phyloP scores from a whole-genome alignment of 352 stramenopile species.

The Thalassiosira allenii region DNA sequence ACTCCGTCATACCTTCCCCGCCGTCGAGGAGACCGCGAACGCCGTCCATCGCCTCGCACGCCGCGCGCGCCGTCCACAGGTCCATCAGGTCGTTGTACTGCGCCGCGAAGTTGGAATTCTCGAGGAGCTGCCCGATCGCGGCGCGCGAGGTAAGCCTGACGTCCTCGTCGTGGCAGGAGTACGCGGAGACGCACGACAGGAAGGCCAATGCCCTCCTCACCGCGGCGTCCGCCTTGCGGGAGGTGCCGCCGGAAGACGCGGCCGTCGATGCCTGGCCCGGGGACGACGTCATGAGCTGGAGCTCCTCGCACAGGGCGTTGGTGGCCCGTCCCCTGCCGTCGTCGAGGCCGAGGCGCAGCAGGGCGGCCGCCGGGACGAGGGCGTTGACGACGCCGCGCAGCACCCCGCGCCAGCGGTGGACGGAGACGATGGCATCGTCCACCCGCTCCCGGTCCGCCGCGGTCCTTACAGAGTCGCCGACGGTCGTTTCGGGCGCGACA shows the following conservation, averaged over 20 bases:
- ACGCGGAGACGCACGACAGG: constrained; percentile 48
- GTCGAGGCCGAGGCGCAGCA: constrained; percentile 72
- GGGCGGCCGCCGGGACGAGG: constrained; percentile 67
- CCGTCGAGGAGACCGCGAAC: constrained; percentile 38
- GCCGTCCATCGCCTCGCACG: constrained; percentile 52
- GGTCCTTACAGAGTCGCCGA: neutral
- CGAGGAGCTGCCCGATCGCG: constrained; percentile 64
- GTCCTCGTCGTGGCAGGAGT: constrained; percentile 42
- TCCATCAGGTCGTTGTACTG: constrained; percentile 57
- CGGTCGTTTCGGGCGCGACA: neutral
- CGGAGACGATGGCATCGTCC: constrained; percentile 25
- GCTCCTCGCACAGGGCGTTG: constrained; percentile 60
- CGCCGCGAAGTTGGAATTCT: constrained; percentile 46
- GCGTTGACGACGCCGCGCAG: constrained; percentile 59
- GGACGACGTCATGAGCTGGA: no score
- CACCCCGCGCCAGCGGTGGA: constrained; percentile 62
- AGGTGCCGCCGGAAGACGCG: no score
- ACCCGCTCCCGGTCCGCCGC: constrained; percentile 10
- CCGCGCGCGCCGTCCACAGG: constrained; percentile 27
- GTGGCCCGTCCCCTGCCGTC: constrained; percentile 60
- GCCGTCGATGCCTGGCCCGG: no score
- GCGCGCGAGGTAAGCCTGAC: constrained; percentile 50
- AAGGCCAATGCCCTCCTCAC: constrained; percentile 55
- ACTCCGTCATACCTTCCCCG: neutral
- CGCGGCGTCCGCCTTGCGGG: neutral